Evolutionary conservation across 2,329 filamentous ascomycete species (phyloP), one percentile per base, ranked within the genome.

Genomic region (Colletotrichum karsti): DNA sequence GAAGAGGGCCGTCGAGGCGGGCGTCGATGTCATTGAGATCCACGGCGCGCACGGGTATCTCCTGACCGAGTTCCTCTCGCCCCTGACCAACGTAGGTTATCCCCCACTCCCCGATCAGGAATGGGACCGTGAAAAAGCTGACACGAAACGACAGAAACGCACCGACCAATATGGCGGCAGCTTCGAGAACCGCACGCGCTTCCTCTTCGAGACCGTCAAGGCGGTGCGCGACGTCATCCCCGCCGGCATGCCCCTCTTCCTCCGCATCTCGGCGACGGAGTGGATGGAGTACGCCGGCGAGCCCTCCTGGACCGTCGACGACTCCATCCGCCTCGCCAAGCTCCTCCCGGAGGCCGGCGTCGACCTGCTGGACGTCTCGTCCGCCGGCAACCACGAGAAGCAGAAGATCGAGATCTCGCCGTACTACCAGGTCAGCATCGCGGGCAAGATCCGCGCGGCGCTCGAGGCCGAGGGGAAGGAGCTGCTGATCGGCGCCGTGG

Each of bases 331-430:
- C 60, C 87, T 96, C 3, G 92, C 93, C 13, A 86, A 88, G 75
- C 82, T 91, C 9, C 86, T 98, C 1, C 92, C 93, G 0, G 87
- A 86, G 0, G 83, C 86, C 12, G 95, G 95, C 30, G 87, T 97
- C 46, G 95, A 98, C 77, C 82, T 97, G 15, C 85, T 97, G 30
- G 95, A 98, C 77, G 89, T 97, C 64, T 94, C 91, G 73, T 91
- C 90, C 1, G 93, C 90, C 35, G 95, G 93, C 41, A 92, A 93
- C 76, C 87, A 90, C 76, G 78, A 83, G 37, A 77, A 79, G 48
- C 90, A 92, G 75, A 83, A 89, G 76, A 88, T 93, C 70, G 79
- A 87, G 20, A 74, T 85, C 12, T 86, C 88, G 48, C 89, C 90
- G 1, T 88, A 86, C 41, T 95, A 93, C 83, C 94, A 97, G 82